phyloP scores from a whole-genome alignment of 2,329 filamentous ascomycete genomes.

The Ambrosiella xylebori region DNA sequence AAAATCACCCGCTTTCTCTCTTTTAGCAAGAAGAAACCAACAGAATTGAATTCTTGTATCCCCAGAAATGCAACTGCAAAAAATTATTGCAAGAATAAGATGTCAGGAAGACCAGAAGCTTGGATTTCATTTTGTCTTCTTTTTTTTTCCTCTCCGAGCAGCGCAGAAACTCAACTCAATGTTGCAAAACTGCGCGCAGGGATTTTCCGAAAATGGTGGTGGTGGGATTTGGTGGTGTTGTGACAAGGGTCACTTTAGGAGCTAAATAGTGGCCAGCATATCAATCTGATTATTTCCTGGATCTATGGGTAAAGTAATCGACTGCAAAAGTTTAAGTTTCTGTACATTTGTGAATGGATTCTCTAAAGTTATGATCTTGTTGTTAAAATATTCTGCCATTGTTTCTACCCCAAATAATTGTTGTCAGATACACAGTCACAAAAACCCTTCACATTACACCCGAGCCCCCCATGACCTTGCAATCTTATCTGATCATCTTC shows the following conservation, averaged over 20 bases:
- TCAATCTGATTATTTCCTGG: conserved; percentile 1
- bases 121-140: too few species aligned
- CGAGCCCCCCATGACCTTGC: too few species aligned
- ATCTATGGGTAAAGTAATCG: neutral
- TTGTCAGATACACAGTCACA: neutral
- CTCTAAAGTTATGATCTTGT: too few species aligned
- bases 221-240: neutral
- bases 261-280: neutral
- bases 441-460: neutral
- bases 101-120: too few species aligned
- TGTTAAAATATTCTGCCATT: too few species aligned
- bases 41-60: too few species aligned
- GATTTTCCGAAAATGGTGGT: neutral
- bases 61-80: too few species aligned
- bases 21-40: too few species aligned
- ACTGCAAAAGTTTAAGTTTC: neutral
- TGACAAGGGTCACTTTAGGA: neutral
- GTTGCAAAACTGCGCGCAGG: neutral
- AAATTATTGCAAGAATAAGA: too few species aligned
- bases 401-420: too few species aligned
- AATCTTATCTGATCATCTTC: conserved; percentile 12
- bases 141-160: too few species aligned
- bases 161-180: neutral
- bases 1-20: too few species aligned
- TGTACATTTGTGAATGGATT: neutral